Percentiles rank a stretch among this genome's conserved stretches.
Evolutionary conservation across 495 filamentous ascomycete species (phyloP).

Genomic region (Lindgomyces ingoldianus): DNA sequence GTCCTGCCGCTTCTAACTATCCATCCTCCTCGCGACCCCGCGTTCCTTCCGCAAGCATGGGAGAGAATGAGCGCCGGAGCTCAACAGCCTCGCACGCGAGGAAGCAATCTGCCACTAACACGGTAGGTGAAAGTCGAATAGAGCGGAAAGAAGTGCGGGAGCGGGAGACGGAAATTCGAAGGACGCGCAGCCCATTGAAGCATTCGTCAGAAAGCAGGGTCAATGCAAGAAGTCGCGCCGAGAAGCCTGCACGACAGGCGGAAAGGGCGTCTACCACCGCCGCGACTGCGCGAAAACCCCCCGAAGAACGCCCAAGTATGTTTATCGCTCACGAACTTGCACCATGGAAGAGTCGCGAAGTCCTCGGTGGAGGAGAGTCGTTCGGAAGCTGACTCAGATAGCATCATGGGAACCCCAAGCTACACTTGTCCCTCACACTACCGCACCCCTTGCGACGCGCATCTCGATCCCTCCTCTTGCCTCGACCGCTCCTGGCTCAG

Average conservation of each 20-base stretch:
- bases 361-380: not conserved
- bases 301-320: constrained; percentile 23
- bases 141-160: constrained; percentile 35
- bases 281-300: constrained; percentile 12
- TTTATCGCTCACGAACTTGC: not conserved
- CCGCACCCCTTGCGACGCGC: constrained; percentile 82
- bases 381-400: constrained; percentile 42
- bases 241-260: constrained; percentile 49
- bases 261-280: constrained; percentile 42
- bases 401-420: constrained; percentile 82
- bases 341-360: too few species aligned
- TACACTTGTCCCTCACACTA: constrained; percentile 76
- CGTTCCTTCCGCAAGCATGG: constrained; percentile 31
- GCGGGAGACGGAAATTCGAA: constrained; percentile 50
- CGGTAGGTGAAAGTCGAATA: constrained; percentile 28
- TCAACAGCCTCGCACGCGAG: constrained; percentile 32
- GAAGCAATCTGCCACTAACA: constrained; percentile 19
- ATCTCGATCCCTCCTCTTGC: constrained; percentile 82
- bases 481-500: constrained; percentile 65
- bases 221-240: constrained; percentile 48
- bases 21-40: constrained; percentile 31
- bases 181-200: constrained; percentile 67
- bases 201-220: constrained; percentile 48
- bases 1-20: constrained; percentile 14
- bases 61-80: constrained; percentile 21